Base-by-base conservation (phyloP, 768 basidiomycete species). In the Trametes sanguinea region DNA sequence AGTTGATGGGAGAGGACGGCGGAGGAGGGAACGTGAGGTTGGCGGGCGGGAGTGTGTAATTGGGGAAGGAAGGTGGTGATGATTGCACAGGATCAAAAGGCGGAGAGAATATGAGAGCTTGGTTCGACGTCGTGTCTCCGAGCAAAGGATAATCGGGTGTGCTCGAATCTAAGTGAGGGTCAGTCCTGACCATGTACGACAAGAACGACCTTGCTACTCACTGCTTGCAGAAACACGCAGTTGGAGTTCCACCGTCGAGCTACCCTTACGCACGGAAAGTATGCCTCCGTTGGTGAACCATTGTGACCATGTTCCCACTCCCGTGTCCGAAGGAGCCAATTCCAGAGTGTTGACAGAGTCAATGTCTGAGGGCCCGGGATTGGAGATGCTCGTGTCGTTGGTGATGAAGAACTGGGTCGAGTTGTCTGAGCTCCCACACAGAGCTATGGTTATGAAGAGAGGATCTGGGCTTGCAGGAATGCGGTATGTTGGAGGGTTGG, bases 41-140 rank as follows among this genome's bases (percentile, higher is more conserved):
- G 0, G 86, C 85, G 0, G 76, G 69, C 2, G 87, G 85, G 1
- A 94, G 80, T 2, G 87, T 87, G 70, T 90, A 94, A 67, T 92
- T 92, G 10, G 92, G 92, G 68, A 81, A 94, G 29, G 73, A 75
- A 1, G 88, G 85, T 43, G 72, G 65, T 5, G 66, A 54, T 0
- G 65, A 30, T 1, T 68, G 62, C 10, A 76, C 61, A 0, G 75
- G 57, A 6, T 75, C 66, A 62, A 85, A 67, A 0, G 82, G 73
- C 7, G 83, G 82, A 0, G 92, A 93, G 72, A 90, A 91, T 10
- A 93, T 67, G 32, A 94, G 72, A 0, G 84, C 89, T 69, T 90
- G 85, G 53, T 85, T 89, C 6, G 85, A 75, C 2, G 90, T 90
- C 1, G 89, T 85, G 71, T 94, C 92, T 2, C 88, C 89, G 2